Percentiles rank a stretch among this genome's conserved stretches.
phyloP scores from a whole-genome alignment of 2,329 filamentous ascomycete species.

The Escovopsis sp. region DNA sequence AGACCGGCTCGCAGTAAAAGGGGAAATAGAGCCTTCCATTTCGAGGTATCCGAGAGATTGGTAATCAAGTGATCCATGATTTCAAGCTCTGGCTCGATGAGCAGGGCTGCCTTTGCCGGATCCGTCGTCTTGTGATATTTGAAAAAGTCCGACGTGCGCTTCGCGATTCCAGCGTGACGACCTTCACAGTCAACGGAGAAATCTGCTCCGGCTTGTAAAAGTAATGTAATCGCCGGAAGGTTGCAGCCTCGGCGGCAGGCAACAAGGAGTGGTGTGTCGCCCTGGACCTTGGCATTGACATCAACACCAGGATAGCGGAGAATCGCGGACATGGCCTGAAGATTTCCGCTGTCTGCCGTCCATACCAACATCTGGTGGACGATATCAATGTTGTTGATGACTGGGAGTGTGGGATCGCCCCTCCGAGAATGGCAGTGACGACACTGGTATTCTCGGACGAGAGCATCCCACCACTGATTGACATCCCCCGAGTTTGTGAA shows the following conservation, averaged over 20 bases:
- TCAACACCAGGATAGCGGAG: constrained; percentile 17
- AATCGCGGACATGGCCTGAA: constrained; percentile 14
- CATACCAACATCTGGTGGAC: constrained; percentile 15
- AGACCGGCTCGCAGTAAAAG: constrained; percentile 12
- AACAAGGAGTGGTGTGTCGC: constrained; percentile 12
- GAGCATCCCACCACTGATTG: no score
- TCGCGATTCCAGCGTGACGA: background rate
- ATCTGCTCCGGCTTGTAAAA: constrained; percentile 19
- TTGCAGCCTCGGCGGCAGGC: constrained; percentile 3
- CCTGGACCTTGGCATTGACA: constrained; percentile 13
- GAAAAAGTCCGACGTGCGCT: background rate
- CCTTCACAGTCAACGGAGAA: constrained; percentile 9
- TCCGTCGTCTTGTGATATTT: background rate
- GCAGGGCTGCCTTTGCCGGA: background rate
- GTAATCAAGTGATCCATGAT: no score
- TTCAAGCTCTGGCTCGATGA: no score
- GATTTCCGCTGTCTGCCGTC: constrained; percentile 9
- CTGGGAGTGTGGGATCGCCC: constrained; percentile 7
- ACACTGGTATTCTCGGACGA: no score
- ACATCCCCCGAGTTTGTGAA: no score
- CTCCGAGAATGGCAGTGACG: no score
- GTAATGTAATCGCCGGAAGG: constrained; percentile 8
- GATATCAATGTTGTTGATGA: constrained; percentile 9
- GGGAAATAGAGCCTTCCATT: constrained; percentile 4
- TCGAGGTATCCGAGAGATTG: no score